Percentiles rank a stretch among this genome's conserved stretches.
Evolutionary conservation across 805 yeast genomes (phyloP).

Genomic region (Geotrichum ghanense): DNA sequence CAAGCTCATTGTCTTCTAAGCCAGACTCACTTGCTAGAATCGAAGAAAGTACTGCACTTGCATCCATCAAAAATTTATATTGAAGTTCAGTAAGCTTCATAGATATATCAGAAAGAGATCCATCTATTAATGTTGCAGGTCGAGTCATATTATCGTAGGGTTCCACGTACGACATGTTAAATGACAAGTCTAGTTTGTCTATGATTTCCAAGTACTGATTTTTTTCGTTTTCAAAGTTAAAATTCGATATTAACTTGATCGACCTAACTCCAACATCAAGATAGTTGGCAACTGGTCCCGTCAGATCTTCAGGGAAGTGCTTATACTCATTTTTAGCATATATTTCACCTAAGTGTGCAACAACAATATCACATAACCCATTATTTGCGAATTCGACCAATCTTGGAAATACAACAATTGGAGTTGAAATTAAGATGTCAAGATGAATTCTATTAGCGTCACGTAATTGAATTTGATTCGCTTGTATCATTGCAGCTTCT

Average conservation of each 20-base stretch:
- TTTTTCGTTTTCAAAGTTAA: constrained; percentile 35
- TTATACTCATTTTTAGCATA: constrained; percentile 41
- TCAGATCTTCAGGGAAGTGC: constrained; percentile 31
- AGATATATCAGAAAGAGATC: constrained; percentile 51
- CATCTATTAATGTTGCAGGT: constrained; percentile 42
- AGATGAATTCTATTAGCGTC: constrained; percentile 53
- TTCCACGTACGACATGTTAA: constrained; percentile 45
- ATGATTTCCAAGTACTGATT: constrained; percentile 52
- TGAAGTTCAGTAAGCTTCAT: constrained; percentile 67
- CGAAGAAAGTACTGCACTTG: constrained; percentile 43
- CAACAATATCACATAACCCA: constrained; percentile 45
- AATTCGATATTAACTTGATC: constrained; percentile 52
- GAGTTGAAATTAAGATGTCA: constrained; percentile 66
- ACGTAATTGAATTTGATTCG: constrained; percentile 42
- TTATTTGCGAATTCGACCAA: constrained; percentile 29
- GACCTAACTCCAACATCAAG: constrained; percentile 63
- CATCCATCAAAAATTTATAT: constrained; percentile 41
- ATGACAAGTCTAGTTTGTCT: constrained; percentile 49
- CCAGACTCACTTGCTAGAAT: constrained; percentile 40
- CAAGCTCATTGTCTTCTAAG: constrained; percentile 51
- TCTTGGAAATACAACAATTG: constrained; percentile 71
- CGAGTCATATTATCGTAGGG: constrained; percentile 23
- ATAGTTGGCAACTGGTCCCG: constrained; percentile 33
- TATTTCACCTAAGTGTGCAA: constrained; percentile 74
- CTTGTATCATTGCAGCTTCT: constrained; percentile 78